Evolutionary conservation across 805 yeast species (phyloP), one percentile per base, ranked within the genome.

Genomic region (Ogataea haglerorum): DNA sequence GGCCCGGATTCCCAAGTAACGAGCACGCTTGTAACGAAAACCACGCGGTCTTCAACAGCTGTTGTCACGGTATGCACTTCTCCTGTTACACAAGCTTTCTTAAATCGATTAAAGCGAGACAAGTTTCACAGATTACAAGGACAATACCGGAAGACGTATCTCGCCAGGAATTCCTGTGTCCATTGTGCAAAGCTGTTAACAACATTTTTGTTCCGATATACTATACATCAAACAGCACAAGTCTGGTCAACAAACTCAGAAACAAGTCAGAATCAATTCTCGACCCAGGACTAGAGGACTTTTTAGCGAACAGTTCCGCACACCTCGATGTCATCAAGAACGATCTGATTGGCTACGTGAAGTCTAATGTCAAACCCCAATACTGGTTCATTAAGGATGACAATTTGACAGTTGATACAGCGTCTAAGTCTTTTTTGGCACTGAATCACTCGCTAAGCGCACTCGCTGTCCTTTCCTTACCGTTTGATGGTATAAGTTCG

Each of bases 41-140:
- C 34, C 69, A 70, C 42, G 58, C 74, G 6, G 72, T 84, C 1
- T 69, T 82, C 3, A 75, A 79, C 45, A 82, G 95, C 37, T 91
- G 99, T 67, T 95, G 96, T 1, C 99, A 91, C 63, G 95, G 95
- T 2, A 83, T 91, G 81, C 99, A 91, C 60, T 78, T 75, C 46
- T 70, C 76, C 13, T 91, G 99, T 57, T 83, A 82, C 53, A 61
- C 76, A 38, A 78, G 79, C 43, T 85, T 79, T 54, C 60, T 83
- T 54, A 67, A 69, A 23, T 73, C 81, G n/a, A 69, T 73, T 30
- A 67, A 76, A 37, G 62, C 70, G 6, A 72, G 82, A 12, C 64
- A 60, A 24, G 78, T 75, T 51, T 77, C 73, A 13, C 95, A 88
- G 55, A 77, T 89, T 24, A 85, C 95, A 0, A 71, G 95, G 56